Evolutionary conservation across 441 rosid species (phyloP), one percentile per base, ranked within the genome.

Genomic region (Pelargonium australe): DNA sequence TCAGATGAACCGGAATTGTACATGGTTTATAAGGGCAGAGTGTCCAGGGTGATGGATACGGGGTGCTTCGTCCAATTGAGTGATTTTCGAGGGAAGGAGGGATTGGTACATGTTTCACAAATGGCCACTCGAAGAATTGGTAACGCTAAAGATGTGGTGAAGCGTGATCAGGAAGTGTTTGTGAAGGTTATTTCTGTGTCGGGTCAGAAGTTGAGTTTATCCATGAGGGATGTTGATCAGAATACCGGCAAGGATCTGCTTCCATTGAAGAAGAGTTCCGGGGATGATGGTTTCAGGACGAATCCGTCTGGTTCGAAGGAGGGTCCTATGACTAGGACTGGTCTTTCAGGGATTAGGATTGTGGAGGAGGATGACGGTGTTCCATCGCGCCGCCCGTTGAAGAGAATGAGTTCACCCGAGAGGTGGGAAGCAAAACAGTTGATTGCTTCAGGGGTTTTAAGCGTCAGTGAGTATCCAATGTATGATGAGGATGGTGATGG

Each of bases 341-440:
- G 93, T 45, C 85, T 87, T 72, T 86, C 89, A 0, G 91, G 95
- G 57, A 89, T 89, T 64, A 79, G 84, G 73, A 87, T 86, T 45
- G 79, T 75, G 67, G 91, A 87, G 70, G 92, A 89, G 74, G 83
- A 69, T 66, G 80, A 77, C 73, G 79, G 68, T 6, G 83, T 76
- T 11, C 87, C 90, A 28, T 87, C 86, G 0, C 83, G 93, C 61
- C 79, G 89, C 66, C 96, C 91, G 0, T 70, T 86, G 83, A 87
- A 87, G 83, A 86, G 90, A 81, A 89, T 89, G 93, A 89, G 93
- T 68, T 89, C 93, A 0, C 91, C 94, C 0, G 96, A 89, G 89
- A 89, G 70, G 70, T 89, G 97, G 97, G 97, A 91, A 76, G 96
- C 92, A 0, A 89, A 89, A 67, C 96, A 89, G 76, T 76, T 89